Conservation (phyloP, 108 stramenopile species). For the Skeletonema menzelii region DNA sequence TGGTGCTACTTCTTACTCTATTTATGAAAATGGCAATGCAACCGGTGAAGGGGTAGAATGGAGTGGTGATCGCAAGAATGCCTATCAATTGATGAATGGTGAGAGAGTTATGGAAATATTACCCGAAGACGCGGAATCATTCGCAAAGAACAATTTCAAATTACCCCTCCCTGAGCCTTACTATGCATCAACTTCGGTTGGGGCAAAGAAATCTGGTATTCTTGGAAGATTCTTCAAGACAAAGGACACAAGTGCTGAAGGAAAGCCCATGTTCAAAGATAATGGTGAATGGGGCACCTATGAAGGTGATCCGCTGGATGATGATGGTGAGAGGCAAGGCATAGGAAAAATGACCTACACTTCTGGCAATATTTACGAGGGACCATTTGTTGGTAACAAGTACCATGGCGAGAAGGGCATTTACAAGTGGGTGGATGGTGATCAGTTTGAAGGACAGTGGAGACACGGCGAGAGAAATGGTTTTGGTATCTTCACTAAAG, state of each 20-base stretch:
- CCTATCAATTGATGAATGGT: constrained; percentile 14
- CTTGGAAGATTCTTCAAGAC: constrained; percentile 13
- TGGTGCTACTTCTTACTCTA: constrained; percentile 21
- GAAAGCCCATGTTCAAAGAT: constrained; percentile 26
- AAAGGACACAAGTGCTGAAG: constrained; percentile 2
- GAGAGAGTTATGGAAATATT: background rate
- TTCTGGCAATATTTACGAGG: constrained; percentile 23
- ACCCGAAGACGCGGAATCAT: constrained; percentile 8
- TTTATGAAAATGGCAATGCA: constrained; percentile 6
- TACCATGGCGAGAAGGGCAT: constrained; percentile 25
- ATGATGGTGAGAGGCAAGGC: constrained; percentile 16
- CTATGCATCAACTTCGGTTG: background rate
- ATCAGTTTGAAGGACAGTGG: constrained; percentile 27
- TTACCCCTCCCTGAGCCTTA: constrained; percentile 3
- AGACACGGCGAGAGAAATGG: constrained; percentile 25
- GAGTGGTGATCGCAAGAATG: constrained; percentile 22
- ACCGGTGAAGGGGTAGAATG: constrained; percentile 21
- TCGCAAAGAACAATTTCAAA: constrained; percentile 5
- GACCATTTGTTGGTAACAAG: constrained; percentile 19
- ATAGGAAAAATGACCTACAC: constrained; percentile 36
- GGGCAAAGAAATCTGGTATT: constrained; percentile 5
- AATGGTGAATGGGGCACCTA: constrained; percentile 33
- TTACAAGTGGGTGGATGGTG: constrained; percentile 31
- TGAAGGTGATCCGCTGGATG: constrained; percentile 21
- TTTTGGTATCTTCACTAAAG: constrained; percentile 11